phyloP scores from a whole-genome alignment of 495 filamentous ascomycete species.

The Talaromyces nanjingensis region DNA sequence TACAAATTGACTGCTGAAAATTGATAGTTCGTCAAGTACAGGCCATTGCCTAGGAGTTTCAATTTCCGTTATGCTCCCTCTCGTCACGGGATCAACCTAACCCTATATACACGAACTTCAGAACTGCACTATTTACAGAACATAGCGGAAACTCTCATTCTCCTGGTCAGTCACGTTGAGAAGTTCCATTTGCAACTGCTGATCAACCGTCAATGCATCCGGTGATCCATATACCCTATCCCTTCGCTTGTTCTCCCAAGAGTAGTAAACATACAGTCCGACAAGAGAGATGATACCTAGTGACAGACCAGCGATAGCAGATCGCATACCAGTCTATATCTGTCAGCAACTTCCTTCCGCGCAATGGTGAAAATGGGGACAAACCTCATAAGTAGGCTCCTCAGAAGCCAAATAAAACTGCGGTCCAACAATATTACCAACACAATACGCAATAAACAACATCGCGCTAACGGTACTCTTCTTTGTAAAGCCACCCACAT shows the following conservation, averaged over 20 bases:
- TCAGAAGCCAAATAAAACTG: conserved; percentile 27
- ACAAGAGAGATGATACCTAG: conserved; percentile 23
- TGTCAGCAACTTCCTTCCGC: neutral
- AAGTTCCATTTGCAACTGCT: conserved; percentile 23
- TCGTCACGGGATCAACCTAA: neutral
- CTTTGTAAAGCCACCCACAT: conserved; percentile 62
- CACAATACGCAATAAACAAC: conserved; percentile 31
- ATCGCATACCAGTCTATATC: conserved; percentile 26
- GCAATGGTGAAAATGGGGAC: neutral
- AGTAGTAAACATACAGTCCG: conserved; percentile 21
- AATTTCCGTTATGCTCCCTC: neutral
- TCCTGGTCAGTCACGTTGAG: conserved; percentile 28
- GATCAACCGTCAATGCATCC: conserved; percentile 14
- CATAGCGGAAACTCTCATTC: conserved; percentile 28
- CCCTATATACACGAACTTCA: neutral
- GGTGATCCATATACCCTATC: conserved; percentile 21
- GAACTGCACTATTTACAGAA: conserved; percentile 13
- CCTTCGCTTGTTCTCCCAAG: conserved; percentile 22
- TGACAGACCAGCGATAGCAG: conserved; percentile 23
- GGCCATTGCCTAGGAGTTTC: neutral
- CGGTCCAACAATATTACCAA: conserved; percentile 34
- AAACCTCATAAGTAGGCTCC: conserved; percentile 27
- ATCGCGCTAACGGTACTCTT: conserved; percentile 40
- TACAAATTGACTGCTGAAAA: neutral
- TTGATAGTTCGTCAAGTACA: neutral